Base-by-base conservation (phyloP, 306 rosid genomes). In the Trifolium subterraneum region DNA sequence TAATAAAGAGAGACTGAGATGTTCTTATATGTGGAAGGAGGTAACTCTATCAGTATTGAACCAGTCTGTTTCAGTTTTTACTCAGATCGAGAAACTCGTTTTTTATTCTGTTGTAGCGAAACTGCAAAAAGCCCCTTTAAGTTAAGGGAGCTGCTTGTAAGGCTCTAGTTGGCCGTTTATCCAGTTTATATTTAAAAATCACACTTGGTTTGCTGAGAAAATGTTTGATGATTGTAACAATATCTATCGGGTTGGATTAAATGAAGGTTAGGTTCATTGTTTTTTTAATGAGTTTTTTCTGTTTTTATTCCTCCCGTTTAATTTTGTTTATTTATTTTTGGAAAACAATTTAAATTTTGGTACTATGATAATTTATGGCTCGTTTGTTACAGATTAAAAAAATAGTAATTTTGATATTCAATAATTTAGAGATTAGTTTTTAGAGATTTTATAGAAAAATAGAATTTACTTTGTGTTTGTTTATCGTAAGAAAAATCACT, bases 91-190 rank as follows among this genome's bases (percentile, higher is more conserved):
- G 4, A 73, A 47, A 63, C 51, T 62, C 7, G 31, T 62, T 73
- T 62, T 56, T 64, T 0, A 36, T 42, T 59, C 6, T 6, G 1
- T 61, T 19, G 54, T 48, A 19, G 64, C 23, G 47, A 33, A 62
- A 33, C 71, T 19, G 50, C 48, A n/a, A 50, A 50, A 74, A 48
- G 52, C 20, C 10, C 38, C 39, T 73, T 61, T 68, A 45, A 62
- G 71, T 38, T 9, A 47, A 74, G 52, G n/a, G 12, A 47, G 63
- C 39, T 20, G 62, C 66, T 18, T 3, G 18, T 4, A 52, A 8
- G 41, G 23, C n/a, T n/a, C n/a, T n/a, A n/a, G n/a, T n/a, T n/a
- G 67, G 41, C 76, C 10, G 58, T 15, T 25, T 59, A 5, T 59
- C 66, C 4, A 16, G 39, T 39, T 56, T 11, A 38, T 38, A 8